These are phyloP conservation scores for Phytophthora uliginosa DNA, from an alignment of 352 stramenopile species.

Conservation along the genomic window DNA sequence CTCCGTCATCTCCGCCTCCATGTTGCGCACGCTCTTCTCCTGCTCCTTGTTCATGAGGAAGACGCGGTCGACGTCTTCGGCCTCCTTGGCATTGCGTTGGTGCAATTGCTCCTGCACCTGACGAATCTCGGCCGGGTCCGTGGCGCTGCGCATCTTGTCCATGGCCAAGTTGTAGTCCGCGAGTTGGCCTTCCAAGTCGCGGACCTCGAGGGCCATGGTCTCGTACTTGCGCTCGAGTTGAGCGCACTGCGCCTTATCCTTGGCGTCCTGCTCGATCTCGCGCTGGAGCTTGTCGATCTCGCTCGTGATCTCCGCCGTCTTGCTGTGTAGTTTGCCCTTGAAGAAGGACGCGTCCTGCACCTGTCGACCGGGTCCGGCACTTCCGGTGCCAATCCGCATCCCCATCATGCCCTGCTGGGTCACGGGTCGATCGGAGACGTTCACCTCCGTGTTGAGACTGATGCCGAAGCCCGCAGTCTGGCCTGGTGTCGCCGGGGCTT, in stretches of 20 bases:
- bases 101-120: slow-evolving; percentile 78
- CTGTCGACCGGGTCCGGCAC: slow-evolving; percentile 73
- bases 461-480: slow-evolving; percentile 79
- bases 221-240: slow-evolving; percentile 86
- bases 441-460: slow-evolving; percentile 92
- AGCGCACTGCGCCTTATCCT: slow-evolving; percentile 93
- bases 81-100: slow-evolving; percentile 85
- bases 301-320: slow-evolving; percentile 87
- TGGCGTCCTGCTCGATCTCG: slow-evolving; percentile 89
- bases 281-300: slow-evolving; percentile 87
- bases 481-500: slow-evolving; percentile 65
- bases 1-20: slow-evolving; percentile 84
- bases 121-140: slow-evolving; percentile 71
- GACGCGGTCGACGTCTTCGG: slow-evolving; percentile 89
- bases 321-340: slow-evolving; percentile 91
- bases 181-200: slow-evolving; percentile 91
- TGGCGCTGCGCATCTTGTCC: slow-evolving; percentile 89
- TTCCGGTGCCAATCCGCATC: slow-evolving; percentile 83
- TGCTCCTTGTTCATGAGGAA: slow-evolving; percentile 93
- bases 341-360: slow-evolving; percentile 94
- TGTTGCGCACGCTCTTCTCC: slow-evolving; percentile 65
- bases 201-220: slow-evolving; percentile 71
- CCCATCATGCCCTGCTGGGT: slow-evolving; percentile 95
- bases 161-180: slow-evolving; percentile 96
- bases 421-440: slow-evolving; percentile 92